Percentiles rank a stretch among this genome's conserved stretches.
These are phyloP conservation scores for Ramaria sp. DNA, from an alignment of 768 basidiomycete species.

Conservation along the genomic window DNA sequence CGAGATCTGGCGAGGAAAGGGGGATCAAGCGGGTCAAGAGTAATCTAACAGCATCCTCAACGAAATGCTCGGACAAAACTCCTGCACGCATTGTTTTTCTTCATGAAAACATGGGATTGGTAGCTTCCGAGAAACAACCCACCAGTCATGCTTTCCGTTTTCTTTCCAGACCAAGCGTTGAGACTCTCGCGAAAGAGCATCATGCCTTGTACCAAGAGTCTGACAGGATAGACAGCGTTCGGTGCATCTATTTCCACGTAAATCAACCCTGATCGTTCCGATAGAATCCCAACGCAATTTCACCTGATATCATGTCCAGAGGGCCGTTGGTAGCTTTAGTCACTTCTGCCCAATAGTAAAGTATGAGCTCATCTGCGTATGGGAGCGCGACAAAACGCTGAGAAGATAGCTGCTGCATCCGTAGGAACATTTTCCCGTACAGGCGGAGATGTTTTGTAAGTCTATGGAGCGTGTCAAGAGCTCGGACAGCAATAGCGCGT, in stretches of 20 bases:
- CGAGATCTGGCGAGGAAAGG: constrained; percentile 68
- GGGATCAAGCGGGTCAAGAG: constrained; percentile 82
- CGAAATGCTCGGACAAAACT: constrained; percentile 61
- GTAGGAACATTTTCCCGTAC: constrained; percentile 75
- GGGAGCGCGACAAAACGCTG: constrained; percentile 55
- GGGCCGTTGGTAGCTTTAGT: constrained; percentile 54
- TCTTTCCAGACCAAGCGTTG: constrained; percentile 63
- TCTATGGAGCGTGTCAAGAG: constrained; percentile 37
- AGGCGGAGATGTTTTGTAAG: constrained; percentile 59
- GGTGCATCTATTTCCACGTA: constrained; percentile 38
- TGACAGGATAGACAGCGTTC: constrained; percentile 60
- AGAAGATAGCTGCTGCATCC: constrained; percentile 52
- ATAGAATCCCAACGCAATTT: neutral
- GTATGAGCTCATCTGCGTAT: constrained; percentile 51
- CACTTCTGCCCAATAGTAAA: constrained; percentile 77
- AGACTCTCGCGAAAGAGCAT: constrained; percentile 78
- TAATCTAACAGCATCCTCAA: constrained; percentile 61
- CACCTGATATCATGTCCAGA: constrained; percentile 47
- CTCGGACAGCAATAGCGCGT: constrained; percentile 16
- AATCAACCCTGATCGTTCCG: neutral
- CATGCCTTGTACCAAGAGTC: constrained; percentile 76
- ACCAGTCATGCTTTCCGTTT: constrained; percentile 17
- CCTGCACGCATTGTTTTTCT: constrained; percentile 10
- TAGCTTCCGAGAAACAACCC: neutral
- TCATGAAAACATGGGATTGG: neutral